Evolutionary conservation across 2,329 filamentous ascomycete species (phyloP), one percentile per base, ranked within the genome.

Genomic region (Epichloe aotearoae): DNA sequence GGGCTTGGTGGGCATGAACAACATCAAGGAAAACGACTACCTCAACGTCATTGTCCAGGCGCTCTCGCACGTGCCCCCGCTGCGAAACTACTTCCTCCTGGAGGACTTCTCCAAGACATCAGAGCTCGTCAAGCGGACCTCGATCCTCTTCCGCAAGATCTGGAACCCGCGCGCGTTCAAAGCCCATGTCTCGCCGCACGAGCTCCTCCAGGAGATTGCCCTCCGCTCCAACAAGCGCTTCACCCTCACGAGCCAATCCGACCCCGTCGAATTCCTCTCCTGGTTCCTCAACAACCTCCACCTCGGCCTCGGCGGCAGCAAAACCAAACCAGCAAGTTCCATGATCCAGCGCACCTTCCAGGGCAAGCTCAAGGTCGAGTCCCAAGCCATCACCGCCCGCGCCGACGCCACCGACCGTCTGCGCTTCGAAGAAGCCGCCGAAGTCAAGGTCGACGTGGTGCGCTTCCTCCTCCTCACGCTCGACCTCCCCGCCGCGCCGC

Each of bases 11-110:
- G 93, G 93, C 57, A 94, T 98, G 87, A 98, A 98, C 76, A 98
- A 98, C 70, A 96, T 98, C 75, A 98, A 98, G 69, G 88, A 93
- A 52, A 98, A 98, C 70, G 93, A 98, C 72, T 98, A 98, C 70
- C 78, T 97, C 63, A 98, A 98, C 64, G 91, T 95, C 26, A 80
- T 96, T 3, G 84, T 95, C 46, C 93, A 98, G 67, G 84, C 90
- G 6, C 76, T 98, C 38, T 84, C 91, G 3, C 93, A 98, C 67
- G 88, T 97, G 26, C 74, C 83, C 19, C 91, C 93, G 4, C 73
- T 98, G 58, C 82, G 93, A 36, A 96, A 97, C 65, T 97, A 82
- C 69, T 83, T 97, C 64, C 82, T 98, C 61, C 78, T 97, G 1
- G 88, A 95, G 63, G 79, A 94, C 58, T 83, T 96, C 48, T 75